Conservation (phyloP, 768 basidiomycete genomes). For the Saitozyma podzolica region DNA sequence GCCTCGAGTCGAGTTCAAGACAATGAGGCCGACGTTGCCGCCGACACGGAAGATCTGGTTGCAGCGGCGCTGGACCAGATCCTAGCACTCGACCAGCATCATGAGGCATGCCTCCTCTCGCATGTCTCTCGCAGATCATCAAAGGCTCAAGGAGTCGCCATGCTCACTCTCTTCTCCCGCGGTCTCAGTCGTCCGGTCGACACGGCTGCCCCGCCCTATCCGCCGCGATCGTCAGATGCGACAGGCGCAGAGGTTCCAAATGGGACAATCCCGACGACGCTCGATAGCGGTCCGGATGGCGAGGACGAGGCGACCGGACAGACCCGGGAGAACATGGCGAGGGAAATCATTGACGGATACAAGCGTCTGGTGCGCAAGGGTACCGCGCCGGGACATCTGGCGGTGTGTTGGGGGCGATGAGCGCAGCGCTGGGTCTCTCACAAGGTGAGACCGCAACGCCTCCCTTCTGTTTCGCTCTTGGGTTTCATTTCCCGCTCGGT, state of each 20-base stretch:
- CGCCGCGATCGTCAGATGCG: constrained; percentile 50
- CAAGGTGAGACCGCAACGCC: constrained; percentile 59
- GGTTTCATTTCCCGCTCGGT: background rate
- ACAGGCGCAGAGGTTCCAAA: background rate
- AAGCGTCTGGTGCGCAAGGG: constrained; percentile 69
- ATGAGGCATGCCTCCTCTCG: constrained; percentile 84
- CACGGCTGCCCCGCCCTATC: too few relatives aligned
- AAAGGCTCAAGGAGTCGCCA: constrained; percentile 85
- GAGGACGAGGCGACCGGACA: constrained; percentile 30
- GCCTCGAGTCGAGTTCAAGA: too few relatives aligned
- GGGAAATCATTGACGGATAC: constrained; percentile 63
- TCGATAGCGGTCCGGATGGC: constrained; percentile 26
- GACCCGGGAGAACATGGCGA: constrained; percentile 19
- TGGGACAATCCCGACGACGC: constrained; percentile 33
- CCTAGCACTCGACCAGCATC: constrained; percentile 71
- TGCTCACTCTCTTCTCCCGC: constrained; percentile 82
- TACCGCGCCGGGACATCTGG: constrained; percentile 75
- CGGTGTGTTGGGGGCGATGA: constrained; percentile 88
- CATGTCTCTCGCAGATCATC: constrained; percentile 85
- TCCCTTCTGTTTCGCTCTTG: constrained; percentile 1
- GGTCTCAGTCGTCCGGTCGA: constrained; percentile 61
- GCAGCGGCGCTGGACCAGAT: constrained; percentile 1
- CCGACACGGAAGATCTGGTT: too few relatives aligned
- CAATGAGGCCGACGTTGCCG: too few relatives aligned
- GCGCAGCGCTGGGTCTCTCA: constrained; percentile 70